Evolutionary conservation across 257 asterid genomes (phyloP), one percentile per base, ranked within the genome.

Genomic region (Gentiana dahurica): DNA sequence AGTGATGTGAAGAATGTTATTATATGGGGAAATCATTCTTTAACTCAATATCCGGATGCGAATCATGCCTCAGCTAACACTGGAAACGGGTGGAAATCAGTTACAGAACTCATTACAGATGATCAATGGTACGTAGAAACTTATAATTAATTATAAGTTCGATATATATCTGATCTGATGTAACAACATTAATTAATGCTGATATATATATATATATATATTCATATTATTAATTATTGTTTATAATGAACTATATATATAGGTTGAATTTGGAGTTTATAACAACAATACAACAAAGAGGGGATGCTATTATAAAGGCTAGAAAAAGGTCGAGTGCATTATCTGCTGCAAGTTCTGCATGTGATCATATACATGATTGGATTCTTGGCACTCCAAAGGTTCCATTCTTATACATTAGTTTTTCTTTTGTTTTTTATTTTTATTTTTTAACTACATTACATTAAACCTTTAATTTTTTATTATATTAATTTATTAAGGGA

Each of bases 1-100:
- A 67, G 78, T 11, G 84, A 89, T 34, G 81, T 85, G 13, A 83
- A 79, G 75, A 89, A 89, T 51, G 79, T 83, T n/a, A 76, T 81
- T 71, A 72, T 89, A 32, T 89, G 97, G 97, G 95, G 97, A 10
- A 89, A 89, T 57, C 97, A 85, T 64, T 85, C 97, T 33, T 89
- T 95, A 8, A 81, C 94, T 43, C 97, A 83, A 53, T 89, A 81
- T 77, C 95, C 97, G 0, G 97, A 86, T 49, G 78, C 72, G n/a
- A 83, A 72, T 49, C 94, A 89, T 36, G 89, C 95, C 1, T 73
- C 76, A 2, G 87, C 75, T 4, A 44, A 57, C 52, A 81, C 84
- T 0, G 46, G 15, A 45, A 44, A 36, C 6, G 94, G 84, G 1
- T 69, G 69, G 11, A 80, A 68, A 48, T 38, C 82, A 1, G 87